Percentiles rank a stretch among this genome's conserved stretches.
Evolutionary conservation across 2,329 filamentous ascomycete species (phyloP).

Genomic region (Botrytis byssoidea): DNA sequence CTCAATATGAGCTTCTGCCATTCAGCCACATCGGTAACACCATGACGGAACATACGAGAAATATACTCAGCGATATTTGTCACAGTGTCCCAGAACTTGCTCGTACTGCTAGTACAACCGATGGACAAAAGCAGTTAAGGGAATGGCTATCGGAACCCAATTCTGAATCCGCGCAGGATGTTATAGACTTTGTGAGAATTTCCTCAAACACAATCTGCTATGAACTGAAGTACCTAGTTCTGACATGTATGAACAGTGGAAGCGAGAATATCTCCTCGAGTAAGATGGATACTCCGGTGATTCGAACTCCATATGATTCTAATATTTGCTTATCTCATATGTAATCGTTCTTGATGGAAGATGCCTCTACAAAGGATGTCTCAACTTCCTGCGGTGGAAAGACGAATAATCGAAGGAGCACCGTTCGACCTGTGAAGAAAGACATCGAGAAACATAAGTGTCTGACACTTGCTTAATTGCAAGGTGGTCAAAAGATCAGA

Average conservation of each 20-base stretch:
- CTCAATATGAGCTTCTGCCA: constrained; percentile 31
- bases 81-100: constrained; percentile 33
- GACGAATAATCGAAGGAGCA: neutral
- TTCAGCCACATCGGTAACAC: constrained; percentile 34
- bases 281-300: constrained; percentile 13
- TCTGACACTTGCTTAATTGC: neutral
- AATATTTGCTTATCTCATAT: neutral
- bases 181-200: constrained; percentile 33
- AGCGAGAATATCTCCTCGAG: constrained; percentile 23
- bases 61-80: constrained; percentile 38
- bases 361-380: neutral
- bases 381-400: neutral
- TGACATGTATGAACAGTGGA: constrained; percentile 10
- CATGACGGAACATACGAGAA: constrained; percentile 37
- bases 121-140: constrained; percentile 31
- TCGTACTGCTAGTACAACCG: constrained; percentile 29
- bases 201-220: neutral
- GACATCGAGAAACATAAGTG: neutral
- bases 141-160: constrained; percentile 29
- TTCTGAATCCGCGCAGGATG: constrained; percentile 27
- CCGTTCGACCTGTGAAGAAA: neutral
- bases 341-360: neutral
- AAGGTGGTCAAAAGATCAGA: too few species aligned
- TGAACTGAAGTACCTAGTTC: neutral
- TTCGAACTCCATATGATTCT: neutral